Evolutionary conservation across 2,329 filamentous ascomycete species (phyloP).

Genomic region (Phaeophleospora eucalypticola): DNA sequence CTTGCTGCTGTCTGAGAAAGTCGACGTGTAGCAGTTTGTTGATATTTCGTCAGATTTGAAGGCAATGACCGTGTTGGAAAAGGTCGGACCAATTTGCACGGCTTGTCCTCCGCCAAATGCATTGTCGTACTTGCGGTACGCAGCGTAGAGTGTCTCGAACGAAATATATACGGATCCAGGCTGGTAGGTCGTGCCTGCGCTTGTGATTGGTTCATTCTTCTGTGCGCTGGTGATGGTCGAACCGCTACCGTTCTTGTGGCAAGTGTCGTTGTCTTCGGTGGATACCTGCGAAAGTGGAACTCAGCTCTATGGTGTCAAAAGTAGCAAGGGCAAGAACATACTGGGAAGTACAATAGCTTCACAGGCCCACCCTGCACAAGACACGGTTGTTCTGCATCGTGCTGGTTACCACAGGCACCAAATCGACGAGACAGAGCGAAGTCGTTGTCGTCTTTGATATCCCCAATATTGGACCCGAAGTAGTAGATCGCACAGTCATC

Average conservation of each 20-base stretch:
- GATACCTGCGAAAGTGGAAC: too few species aligned
- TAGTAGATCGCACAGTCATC: constrained; percentile 17
- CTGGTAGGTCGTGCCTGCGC: constrained; percentile 18
- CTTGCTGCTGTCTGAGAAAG: not conserved
- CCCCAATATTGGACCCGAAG: constrained; percentile 13
- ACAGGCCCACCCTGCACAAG: constrained; percentile 5
- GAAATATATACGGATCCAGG: constrained; percentile 20
- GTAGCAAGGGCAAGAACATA: too few species aligned
- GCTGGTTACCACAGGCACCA: constrained; percentile 1
- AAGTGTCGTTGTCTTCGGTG: too few species aligned
- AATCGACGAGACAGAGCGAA: constrained; percentile 1
- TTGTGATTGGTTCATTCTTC: constrained; percentile 9
- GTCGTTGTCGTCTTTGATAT: constrained; percentile 7
- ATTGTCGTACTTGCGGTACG: constrained; percentile 13
- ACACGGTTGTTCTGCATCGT: constrained; percentile 1
- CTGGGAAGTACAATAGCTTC: constrained; percentile 4
- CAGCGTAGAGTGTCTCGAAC: constrained; percentile 21
- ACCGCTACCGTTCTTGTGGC: too few species aligned
- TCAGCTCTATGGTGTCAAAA: too few species aligned
- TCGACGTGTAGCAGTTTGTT: constrained; percentile 17
- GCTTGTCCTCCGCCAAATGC: constrained; percentile 1
- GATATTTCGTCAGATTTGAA: constrained; percentile 17
- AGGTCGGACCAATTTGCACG: constrained; percentile 15
- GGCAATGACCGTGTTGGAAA: constrained; percentile 16
- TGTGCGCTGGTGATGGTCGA: not conserved